A percentile compares a stretch with the other conserved stretches of the same genome.
phyloP scores from a whole-genome alignment of 768 basidiomycete genomes.

The Hortiboletus campestris region DNA sequence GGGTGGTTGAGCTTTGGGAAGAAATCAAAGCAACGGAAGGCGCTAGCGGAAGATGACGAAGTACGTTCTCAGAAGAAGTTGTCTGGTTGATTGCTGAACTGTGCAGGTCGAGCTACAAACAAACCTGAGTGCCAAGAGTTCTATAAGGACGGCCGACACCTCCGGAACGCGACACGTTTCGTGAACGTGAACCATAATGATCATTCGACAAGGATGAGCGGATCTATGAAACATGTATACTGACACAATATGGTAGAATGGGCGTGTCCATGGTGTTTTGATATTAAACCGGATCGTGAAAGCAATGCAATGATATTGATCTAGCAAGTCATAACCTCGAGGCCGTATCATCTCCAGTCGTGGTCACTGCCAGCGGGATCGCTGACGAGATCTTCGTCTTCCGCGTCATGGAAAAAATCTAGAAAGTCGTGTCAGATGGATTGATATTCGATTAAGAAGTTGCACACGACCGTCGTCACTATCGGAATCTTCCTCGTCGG shows the following conservation, averaged over 20 bases:
- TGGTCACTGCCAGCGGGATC: constrained; percentile 32
- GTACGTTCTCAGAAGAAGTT: constrained; percentile 12
- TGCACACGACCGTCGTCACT: constrained; percentile 40
- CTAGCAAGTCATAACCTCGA: not conserved
- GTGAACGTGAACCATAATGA: constrained; percentile 2
- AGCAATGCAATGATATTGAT: constrained; percentile 20
- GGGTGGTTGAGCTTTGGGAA: constrained; percentile 35
- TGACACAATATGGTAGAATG: constrained; percentile 10
- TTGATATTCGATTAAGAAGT: not conserved
- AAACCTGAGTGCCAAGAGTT: constrained; percentile 10
- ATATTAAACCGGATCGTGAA: constrained; percentile 18
- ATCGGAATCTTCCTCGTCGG: constrained; percentile 59
- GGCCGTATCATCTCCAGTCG: constrained; percentile 32
- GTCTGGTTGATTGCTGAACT: constrained; percentile 1
- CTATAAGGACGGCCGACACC: not conserved
- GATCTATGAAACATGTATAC: constrained; percentile 19
- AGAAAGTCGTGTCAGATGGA: constrained; percentile 1
- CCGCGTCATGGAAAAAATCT: constrained; percentile 61
- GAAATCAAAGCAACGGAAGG: constrained; percentile 3
- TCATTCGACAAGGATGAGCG: not conserved
- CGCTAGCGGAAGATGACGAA: constrained; percentile 6
- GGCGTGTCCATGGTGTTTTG: constrained; percentile 19
- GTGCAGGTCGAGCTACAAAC: constrained; percentile 24
- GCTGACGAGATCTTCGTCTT: constrained; percentile 41
- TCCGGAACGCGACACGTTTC: not conserved